Evolutionary conservation across 2,329 filamentous ascomycete genomes (phyloP), one percentile per base, ranked within the genome.

Genomic region (Zymoseptoria ardabiliae): DNA sequence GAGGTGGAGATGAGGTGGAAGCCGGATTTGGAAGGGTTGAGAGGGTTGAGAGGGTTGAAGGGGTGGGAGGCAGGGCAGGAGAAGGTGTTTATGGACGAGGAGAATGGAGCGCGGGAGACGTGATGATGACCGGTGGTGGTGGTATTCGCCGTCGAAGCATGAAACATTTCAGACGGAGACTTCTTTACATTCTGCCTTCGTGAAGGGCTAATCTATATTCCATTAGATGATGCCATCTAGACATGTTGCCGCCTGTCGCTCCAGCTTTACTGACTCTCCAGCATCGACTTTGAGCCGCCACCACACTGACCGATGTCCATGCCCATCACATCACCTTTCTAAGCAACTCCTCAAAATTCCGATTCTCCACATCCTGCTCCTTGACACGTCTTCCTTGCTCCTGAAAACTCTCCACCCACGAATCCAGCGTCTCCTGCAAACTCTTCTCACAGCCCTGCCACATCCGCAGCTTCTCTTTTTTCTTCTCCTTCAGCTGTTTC

Each of bases 1-100:
- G 86, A 89, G 72, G 75, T 86, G 61, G 86, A 89, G 72, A 68
- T 88, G 66, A 71, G 80, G 57, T 73, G 72, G 69, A 19, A 55
- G 17, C 61, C 64, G 13, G 62, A 65, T 53, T 48, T 63, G 50
- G 45, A 52, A 11, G 64, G 65, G 55, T 41, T 63, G 50, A 45
- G 50, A 10, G 57, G 50, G 19, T 53, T 65, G 53, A 54, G 57
- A 35, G 55, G 45, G 21, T 55, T 60, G 53, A 62, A 61, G 51
- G 62, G 63, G 8, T 66, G 63, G 62, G 62, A 66, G 50, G 55
- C 51, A 25, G 58, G 55, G 1, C 23, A 54, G 4, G 50, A 57
- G 50, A 25, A 63, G 45, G 30, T 48, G 48, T 68, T 64, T 56
- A 50, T 23, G 22, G 22, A 25, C 22, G 13, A 13, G 4, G 2